phyloP scores from a whole-genome alignment of 176 grass and related monocot genomes.

The Tuctoria greenei region DNA sequence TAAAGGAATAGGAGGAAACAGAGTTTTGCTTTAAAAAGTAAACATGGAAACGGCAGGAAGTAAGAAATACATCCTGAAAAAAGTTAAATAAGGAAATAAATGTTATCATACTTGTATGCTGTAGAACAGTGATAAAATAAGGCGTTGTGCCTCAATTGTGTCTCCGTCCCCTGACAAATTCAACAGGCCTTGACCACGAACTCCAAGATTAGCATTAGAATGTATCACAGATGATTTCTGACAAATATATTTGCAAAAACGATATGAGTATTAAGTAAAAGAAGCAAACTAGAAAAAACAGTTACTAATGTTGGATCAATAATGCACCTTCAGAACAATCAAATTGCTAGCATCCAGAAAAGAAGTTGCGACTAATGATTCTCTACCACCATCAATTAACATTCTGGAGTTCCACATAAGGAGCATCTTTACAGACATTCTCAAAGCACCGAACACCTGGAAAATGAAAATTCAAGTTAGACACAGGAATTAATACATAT shows the following conservation, averaged over 20 bases:
- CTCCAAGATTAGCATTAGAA: slow-evolving; percentile 94
- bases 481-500: too few species aligned
- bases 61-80: too few species aligned
- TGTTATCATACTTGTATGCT: slow-evolving; percentile 63
- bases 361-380: slow-evolving; percentile 66
- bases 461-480: neutral
- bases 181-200: slow-evolving; percentile 95
- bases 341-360: slow-evolving; percentile 97
- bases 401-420: slow-evolving; percentile 96
- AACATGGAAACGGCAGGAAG: too few species aligned
- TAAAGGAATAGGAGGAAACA: too few species aligned
- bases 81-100: neutral
- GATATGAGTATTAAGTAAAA: slow-evolving; percentile 18
- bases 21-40: too few species aligned
- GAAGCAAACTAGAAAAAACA: too few species aligned
- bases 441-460: slow-evolving; percentile 86
- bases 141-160: slow-evolving; percentile 83
- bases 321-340: slow-evolving; percentile 79
- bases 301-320: too few species aligned
- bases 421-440: slow-evolving; percentile 99
- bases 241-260: slow-evolving; percentile 37
- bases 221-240: slow-evolving; percentile 92
- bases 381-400: slow-evolving; percentile 67
- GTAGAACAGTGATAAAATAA: slow-evolving; percentile 98
- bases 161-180: slow-evolving; percentile 92